Conservation (phyloP, 139 green algal species). For the Axilococcus clingmanii region DNA sequence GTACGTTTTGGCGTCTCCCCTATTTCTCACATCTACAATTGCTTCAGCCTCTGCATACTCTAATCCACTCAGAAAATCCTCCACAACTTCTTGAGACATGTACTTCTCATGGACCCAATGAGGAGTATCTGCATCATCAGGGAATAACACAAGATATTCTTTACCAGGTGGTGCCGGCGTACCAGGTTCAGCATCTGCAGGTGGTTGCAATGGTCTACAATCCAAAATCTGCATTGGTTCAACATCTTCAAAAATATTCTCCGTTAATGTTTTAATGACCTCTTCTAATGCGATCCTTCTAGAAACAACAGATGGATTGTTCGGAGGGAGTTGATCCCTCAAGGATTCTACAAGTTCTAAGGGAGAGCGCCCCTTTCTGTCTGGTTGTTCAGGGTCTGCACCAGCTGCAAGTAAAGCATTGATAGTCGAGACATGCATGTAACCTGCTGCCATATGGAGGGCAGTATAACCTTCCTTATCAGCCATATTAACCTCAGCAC, state of each 20-base stretch:
- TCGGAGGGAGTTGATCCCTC: constrained; percentile 41
- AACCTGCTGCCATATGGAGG: constrained; percentile 73
- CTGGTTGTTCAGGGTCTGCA: constrained; percentile 47
- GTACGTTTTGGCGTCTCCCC: constrained; percentile 58
- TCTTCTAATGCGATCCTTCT: constrained; percentile 65
- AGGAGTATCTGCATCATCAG: constrained; percentile 36
- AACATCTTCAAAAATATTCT: constrained; percentile 72
- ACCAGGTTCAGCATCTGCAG: constrained; percentile 6
- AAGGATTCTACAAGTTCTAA: constrained; percentile 63
- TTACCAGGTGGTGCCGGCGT: constrained; percentile 3
- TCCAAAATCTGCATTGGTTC: constrained; percentile 40
- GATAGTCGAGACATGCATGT: constrained; percentile 57
- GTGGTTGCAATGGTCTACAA: constrained; percentile 16
- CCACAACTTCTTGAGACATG: constrained; percentile 54
- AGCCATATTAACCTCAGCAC: constrained; percentile 60
- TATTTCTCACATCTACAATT: constrained; percentile 36
- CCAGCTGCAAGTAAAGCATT: constrained; percentile 46
- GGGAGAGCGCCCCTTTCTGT: constrained; percentile 33
- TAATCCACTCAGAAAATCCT: constrained; percentile 59
- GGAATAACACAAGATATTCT: constrained; percentile 65
- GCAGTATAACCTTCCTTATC: constrained; percentile 82
- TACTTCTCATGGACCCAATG: constrained; percentile 48
- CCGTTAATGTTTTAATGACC: constrained; percentile 48
- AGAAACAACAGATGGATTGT: constrained; percentile 33
- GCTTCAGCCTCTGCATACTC: constrained; percentile 50